A percentile compares a stretch with the other conserved stretches of the same genome.
Conservation (phyloP, 495 filamentous ascomycete genomes). For the Tuber indicum region DNA sequence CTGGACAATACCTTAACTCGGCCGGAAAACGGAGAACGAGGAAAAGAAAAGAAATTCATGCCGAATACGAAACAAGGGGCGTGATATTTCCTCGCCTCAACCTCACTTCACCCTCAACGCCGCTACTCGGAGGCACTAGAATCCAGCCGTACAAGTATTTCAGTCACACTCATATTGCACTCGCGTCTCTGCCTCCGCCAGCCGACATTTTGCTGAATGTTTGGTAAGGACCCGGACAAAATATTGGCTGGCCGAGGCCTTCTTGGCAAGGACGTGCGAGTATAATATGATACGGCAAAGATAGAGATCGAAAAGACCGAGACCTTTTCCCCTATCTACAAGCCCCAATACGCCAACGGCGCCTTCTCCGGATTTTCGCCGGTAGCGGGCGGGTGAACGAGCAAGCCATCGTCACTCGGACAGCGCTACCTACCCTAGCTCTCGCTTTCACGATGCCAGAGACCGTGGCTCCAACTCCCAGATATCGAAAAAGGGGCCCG, state of each 20-base stretch:
- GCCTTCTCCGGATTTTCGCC: not conserved
- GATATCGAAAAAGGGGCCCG: not conserved
- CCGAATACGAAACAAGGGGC: not conserved
- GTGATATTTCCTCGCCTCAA: not conserved
- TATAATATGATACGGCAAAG: too few relatives aligned
- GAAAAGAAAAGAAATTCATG: not conserved
- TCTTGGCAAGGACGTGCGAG: too few relatives aligned
- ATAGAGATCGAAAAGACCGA: too few relatives aligned
- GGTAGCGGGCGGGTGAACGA: not conserved
- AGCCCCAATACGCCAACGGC: not conserved
- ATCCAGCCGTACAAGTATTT: not conserved
- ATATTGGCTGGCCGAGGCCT: too few relatives aligned
- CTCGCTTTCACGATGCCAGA: not conserved
- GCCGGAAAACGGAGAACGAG: not conserved
- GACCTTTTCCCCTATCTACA: not conserved
- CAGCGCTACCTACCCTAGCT: not conserved
- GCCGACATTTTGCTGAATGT: too few relatives aligned
- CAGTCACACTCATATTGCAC: too few relatives aligned
- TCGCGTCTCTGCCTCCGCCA: too few relatives aligned
- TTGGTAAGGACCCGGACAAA: too few relatives aligned
- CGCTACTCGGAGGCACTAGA: not conserved
- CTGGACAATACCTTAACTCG: not conserved
- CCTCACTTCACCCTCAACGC: not conserved
- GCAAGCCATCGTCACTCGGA: not conserved
- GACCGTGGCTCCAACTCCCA: not conserved